phyloP scores from a whole-genome alignment of 306 rosid genomes.

The Glycine latifolia region DNA sequence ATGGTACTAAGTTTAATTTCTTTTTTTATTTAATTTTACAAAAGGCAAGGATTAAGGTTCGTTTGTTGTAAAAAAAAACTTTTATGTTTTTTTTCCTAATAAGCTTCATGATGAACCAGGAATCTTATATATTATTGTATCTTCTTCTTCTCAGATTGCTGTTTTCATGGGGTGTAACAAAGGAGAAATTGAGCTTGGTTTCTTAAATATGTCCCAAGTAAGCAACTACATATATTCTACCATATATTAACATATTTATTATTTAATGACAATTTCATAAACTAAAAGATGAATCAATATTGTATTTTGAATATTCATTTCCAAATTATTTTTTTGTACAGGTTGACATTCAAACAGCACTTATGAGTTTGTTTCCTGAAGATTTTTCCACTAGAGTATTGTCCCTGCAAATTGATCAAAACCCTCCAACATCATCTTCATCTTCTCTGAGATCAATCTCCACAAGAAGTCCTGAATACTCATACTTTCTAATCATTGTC shows the following conservation, averaged over 20 bases:
- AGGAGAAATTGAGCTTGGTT: slow-evolving; percentile 93
- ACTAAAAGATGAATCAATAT: background rate
- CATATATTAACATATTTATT: background rate
- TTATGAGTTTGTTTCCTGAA: slow-evolving; percentile 61
- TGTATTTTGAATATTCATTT: background rate
- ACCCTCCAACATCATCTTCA: slow-evolving; percentile 78
- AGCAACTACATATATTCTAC: background rate
- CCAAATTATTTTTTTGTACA: slow-evolving; percentile 10
- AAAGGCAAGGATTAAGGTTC: slow-evolving; percentile 91
- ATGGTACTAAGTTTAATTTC: slow-evolving; percentile 9
- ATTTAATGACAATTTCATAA: slow-evolving; percentile 27
- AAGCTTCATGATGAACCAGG: slow-evolving; percentile 26
- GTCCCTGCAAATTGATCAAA: slow-evolving; percentile 53
- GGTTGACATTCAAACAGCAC: slow-evolving; percentile 62
- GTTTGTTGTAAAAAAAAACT: slow-evolving; percentile 32
- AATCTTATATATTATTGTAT: slow-evolving; percentile 7
- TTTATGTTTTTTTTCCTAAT: background rate
- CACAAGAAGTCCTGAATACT: slow-evolving; percentile 76
- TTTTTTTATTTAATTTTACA: slow-evolving; percentile 38
- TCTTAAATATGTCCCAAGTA: slow-evolving; percentile 76
- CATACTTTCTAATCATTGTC: slow-evolving; percentile 22
- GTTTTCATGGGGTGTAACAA: slow-evolving; percentile 85
- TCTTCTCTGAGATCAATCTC: slow-evolving; percentile 84
- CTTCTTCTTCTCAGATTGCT: slow-evolving; percentile 58
- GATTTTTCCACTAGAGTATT: slow-evolving; percentile 51